Evolutionary conservation across 768 basidiomycete genomes (phyloP).

Genomic region (Ramaria rubella): DNA sequence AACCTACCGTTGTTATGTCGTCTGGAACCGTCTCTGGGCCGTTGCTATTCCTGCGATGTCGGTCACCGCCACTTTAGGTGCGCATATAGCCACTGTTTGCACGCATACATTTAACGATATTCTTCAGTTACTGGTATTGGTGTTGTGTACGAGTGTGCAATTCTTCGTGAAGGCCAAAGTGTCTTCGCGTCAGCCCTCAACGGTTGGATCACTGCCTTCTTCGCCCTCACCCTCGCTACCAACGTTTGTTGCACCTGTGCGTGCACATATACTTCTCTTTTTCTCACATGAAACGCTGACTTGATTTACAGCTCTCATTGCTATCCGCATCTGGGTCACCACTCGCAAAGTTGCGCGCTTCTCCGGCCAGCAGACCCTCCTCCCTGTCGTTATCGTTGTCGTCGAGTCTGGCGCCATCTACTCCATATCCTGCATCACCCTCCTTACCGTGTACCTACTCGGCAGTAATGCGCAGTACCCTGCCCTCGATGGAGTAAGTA

Average conservation of each 20-base stretch:
- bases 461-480: constrained; percentile 29
- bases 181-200: constrained; percentile 29
- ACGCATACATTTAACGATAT: neutral
- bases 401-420: constrained; percentile 35
- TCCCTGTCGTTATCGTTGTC: constrained; percentile 26
- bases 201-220: constrained; percentile 36
- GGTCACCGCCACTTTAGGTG: constrained; percentile 2
- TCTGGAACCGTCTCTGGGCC: constrained; percentile 23
- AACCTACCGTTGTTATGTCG: constrained; percentile 29
- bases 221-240: constrained; percentile 31
- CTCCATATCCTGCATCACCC: constrained; percentile 28
- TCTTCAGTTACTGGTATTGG: constrained; percentile 1
- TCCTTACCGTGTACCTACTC: constrained; percentile 25
- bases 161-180: constrained; percentile 14
- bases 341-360: constrained; percentile 23
- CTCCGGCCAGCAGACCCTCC: constrained; percentile 14
- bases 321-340: constrained; percentile 30
- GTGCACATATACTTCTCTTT: constrained; percentile 5
- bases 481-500: constrained; percentile 30
- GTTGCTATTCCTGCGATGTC: constrained; percentile 15
- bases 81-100: neutral
- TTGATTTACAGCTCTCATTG: constrained; percentile 23
- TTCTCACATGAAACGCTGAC: neutral
- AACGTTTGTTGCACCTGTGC: constrained; percentile 33
- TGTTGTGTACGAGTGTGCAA: constrained; percentile 6